Base-by-base conservation (phyloP, 257 asterid genomes). In the Handroanthus guayacan region DNA sequence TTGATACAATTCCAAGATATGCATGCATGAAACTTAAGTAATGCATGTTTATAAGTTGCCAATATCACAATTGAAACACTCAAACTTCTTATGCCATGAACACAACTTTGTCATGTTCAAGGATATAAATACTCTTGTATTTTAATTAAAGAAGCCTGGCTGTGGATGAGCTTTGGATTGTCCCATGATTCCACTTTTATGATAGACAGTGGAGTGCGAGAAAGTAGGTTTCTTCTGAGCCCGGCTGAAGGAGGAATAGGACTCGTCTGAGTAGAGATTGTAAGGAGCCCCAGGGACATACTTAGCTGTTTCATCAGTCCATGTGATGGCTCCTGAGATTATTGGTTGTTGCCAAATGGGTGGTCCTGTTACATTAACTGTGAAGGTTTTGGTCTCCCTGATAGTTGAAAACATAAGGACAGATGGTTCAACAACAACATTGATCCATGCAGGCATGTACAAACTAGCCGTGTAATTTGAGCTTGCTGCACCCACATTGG, bases 331-430 rank as follows among this genome's bases (percentile, higher is more conserved):
- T 6, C 89, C 91, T 0, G 92, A 89, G 45, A 75, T 34, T 55
- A 89, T 87, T 2, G 87, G 87, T 65, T 80, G 86, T 81, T 85
- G 90, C 0, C 87, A 79, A 51, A 89, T 89, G 68, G 71, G 56
- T 0, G 86, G 87, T 10, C 91, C 95, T 0, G 74, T 78, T 41
- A 89, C 86, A 4, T 20, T 79, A 16, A 86, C 92, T 0, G 84
- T 80, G 81, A 87, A 89, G 25, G 88, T 72, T 43, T 84, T 78
- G 6, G 87, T 84, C 79, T 86, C 85, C 79, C 92, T 92, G 9
- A 76, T 61, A 0, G 75, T 34, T 6, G 89, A 74, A 86, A 89
- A 89, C 36, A 77, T 65, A 3, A 89, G 86, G n/a, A 75, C 67
- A 0, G 86, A 9, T 37, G 92, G 92, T 16, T 83, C 76, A 41